Evolutionary conservation across 208 protist genomes (phyloP), one percentile per base, ranked within the genome.

Genomic region (Leishmania lainsoni): DNA sequence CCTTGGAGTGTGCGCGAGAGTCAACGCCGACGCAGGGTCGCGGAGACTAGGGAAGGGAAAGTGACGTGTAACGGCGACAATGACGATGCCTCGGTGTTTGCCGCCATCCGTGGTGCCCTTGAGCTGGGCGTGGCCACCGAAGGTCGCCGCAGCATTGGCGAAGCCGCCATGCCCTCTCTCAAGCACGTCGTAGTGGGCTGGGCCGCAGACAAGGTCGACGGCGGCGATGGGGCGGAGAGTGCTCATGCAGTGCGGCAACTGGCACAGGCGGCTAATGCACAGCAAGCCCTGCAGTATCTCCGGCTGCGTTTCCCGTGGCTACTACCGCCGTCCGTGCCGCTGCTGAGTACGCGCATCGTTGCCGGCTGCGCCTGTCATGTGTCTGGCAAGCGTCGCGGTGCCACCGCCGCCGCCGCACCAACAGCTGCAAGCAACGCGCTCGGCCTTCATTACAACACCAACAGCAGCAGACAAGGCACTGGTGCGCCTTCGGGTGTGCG

Each of bases 251-350:
- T 29, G 32, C 54, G 22, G 4, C 75, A 32, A 14, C 49, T 66
- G 17, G n/a, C 68, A 76, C 73, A 12, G 8, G 5, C 17, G 29
- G 80, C 61, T 2, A 61, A 49, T 26, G 32, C 61, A 2, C 71
- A 81, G 54, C 73, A 84, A 51, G 78, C 81, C 3, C 49, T 80
- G 14, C 84, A 86, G 35, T 88, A 90, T 72, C 79, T 90, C 8
- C 81, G 87, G 5, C 72, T 90, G 73, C 84, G 76, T 76, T 90
- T 90, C 35, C 87, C 87, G 16, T 88, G 85, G 75, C 72, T 90
- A 70, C 76, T 90, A 56, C 76, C 87, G 35, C 80, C 87, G 32
- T 32, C 81, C 10, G 66, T 85, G 35, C 81, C 74, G 20, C 77
- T 68, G 52, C 70, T 82, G 29, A 61, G 56, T 35, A 26, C 56